A percentile compares a stretch with the other conserved stretches of the same genome.
These are phyloP conservation scores for Saccharomyces pastorianus DNA, from an alignment of 1,139 yeast genomes.

Conservation along the genomic window DNA sequence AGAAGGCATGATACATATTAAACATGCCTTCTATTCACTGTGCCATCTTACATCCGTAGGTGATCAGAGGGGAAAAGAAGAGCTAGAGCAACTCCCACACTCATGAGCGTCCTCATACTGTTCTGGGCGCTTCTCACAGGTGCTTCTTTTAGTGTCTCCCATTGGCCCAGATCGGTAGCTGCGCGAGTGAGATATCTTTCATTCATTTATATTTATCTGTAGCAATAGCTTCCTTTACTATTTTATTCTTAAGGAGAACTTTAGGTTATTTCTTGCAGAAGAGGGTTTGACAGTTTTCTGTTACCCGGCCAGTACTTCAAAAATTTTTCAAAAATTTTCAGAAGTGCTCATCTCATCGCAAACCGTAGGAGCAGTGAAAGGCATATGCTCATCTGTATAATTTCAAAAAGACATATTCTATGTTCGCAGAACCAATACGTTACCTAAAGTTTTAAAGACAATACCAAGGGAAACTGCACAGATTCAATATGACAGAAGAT, in stretches of 20 bases:
- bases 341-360: constrained; percentile 7
- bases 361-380: background rate
- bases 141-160: constrained; percentile 1
- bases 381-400: background rate
- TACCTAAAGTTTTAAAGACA: background rate
- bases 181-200: constrained; percentile 26
- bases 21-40: constrained; percentile 31
- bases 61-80: constrained; percentile 33
- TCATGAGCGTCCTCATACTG: constrained; percentile 32
- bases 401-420: background rate
- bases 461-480: background rate
- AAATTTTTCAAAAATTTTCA: constrained; percentile 2
- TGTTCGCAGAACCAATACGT: background rate
- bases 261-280: background rate
- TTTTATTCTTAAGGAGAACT: background rate
- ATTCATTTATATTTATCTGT: background rate
- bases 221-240: background rate
- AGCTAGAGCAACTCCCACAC: constrained; percentile 22
- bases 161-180: constrained; percentile 28
- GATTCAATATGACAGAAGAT: constrained; percentile 27
- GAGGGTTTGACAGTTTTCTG: background rate
- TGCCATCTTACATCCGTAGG: constrained; percentile 27
- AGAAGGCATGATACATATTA: constrained; percentile 23
- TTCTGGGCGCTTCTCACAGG: constrained; percentile 13
- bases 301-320: background rate